Percentiles rank a stretch among this genome's conserved stretches.
phyloP scores from a whole-genome alignment of 1,139 yeast genomes.

The Yarrowia galli region DNA sequence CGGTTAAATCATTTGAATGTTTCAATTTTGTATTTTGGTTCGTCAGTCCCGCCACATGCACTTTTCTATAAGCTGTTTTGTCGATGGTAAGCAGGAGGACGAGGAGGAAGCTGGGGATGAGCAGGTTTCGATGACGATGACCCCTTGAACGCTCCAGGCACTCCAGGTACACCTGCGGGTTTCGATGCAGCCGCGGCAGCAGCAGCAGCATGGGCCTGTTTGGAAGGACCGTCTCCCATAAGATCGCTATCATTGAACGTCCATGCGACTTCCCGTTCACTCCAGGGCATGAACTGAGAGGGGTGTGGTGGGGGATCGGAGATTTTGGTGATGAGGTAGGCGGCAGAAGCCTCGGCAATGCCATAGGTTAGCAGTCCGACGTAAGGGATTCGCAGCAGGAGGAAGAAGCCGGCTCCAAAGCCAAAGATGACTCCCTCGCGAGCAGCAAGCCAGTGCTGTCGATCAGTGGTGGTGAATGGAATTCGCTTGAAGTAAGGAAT shows the following conservation, averaged over 20 bases:
- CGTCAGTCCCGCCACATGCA: not conserved
- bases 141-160: slow-evolving; percentile 15
- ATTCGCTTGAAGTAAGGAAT: slow-evolving; percentile 61
- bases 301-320: slow-evolving; percentile 60
- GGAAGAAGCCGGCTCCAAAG: slow-evolving; percentile 61
- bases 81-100: slow-evolving; percentile 7
- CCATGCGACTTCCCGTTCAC: slow-evolving; percentile 47
- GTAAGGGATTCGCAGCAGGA: slow-evolving; percentile 57
- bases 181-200: not conserved
- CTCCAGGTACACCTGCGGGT: slow-evolving; percentile 11
- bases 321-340: slow-evolving; percentile 62
- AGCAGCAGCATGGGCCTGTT: not conserved
- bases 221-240: not conserved
- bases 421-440: slow-evolving; percentile 68
- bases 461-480: slow-evolving; percentile 57
- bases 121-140: not conserved
- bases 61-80: not conserved
- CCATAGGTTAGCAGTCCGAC: slow-evolving; percentile 61
- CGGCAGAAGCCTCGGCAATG: slow-evolving; percentile 63
- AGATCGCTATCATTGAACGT: slow-evolving; percentile 41
- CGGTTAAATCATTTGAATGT: no score
- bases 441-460: slow-evolving; percentile 60
- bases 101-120: slow-evolving; percentile 24
- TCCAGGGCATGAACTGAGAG: slow-evolving; percentile 44
- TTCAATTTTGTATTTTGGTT: no score